phyloP scores from a whole-genome alignment of 768 basidiomycete species.

The Gloeopeniophorella convolvens region DNA sequence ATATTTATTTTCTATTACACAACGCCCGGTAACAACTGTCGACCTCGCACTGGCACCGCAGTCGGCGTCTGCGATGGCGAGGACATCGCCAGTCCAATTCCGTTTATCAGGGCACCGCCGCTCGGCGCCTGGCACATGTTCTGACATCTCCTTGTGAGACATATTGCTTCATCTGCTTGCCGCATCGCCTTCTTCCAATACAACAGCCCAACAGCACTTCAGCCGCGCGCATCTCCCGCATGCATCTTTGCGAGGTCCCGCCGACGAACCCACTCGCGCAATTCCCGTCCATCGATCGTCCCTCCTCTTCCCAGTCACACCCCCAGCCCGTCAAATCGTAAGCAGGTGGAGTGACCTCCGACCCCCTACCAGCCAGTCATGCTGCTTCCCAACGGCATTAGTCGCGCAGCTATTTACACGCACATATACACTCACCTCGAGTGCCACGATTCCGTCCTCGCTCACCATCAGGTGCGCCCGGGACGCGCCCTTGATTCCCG shows the following conservation, averaged over 20 bases:
- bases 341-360: slow-evolving; percentile 13
- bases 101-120: too few relatives aligned
- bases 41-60: too few relatives aligned
- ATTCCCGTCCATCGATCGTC: slow-evolving; percentile 1
- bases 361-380: neutral
- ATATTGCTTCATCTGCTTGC: neutral
- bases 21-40: too few relatives aligned
- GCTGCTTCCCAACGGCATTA: slow-evolving; percentile 8
- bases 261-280: slow-evolving; percentile 1
- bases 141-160: too few relatives aligned
- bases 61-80: too few relatives aligned
- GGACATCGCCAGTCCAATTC: too few relatives aligned
- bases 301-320: too few relatives aligned
- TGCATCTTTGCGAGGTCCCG: neutral
- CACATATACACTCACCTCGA: slow-evolving; percentile 16
- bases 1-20: too few relatives aligned
- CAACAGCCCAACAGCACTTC: neutral
- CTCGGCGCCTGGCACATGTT: too few relatives aligned
- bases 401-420: slow-evolving; percentile 3
- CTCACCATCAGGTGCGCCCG: slow-evolving; percentile 14
- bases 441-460: slow-evolving; percentile 15
- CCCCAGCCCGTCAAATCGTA: slow-evolving; percentile 8
- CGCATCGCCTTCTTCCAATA: neutral
- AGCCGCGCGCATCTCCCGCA: neutral
- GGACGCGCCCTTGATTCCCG: neutral